These are phyloP conservation scores for Malania oleifera DNA, from an alignment of 164 flowering plant species.

Conservation along the genomic window DNA sequence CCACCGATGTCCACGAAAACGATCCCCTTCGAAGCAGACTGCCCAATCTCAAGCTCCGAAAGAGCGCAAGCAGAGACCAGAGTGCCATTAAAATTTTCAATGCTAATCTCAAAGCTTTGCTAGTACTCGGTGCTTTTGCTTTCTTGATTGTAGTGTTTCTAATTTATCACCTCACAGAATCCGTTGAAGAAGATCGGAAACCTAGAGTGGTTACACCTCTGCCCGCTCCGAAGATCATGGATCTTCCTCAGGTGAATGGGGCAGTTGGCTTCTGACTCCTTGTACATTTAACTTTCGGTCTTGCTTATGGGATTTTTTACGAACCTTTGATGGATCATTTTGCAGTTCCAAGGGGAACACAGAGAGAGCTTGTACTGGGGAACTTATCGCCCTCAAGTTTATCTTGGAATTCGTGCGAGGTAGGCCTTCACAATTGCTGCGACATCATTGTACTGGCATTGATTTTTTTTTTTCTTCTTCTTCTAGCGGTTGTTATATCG, in stretches of 20 bases:
- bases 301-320: background rate
- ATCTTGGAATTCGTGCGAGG: slow-evolving; percentile 93
- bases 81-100: slow-evolving; percentile 23
- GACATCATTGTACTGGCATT: background rate
- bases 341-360: slow-evolving; percentile 94
- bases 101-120: slow-evolving; percentile 27
- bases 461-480: background rate
- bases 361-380: slow-evolving; percentile 97
- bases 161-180: slow-evolving; percentile 19
- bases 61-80: slow-evolving; percentile 16
- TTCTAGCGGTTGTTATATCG: no score
- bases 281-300: background rate
- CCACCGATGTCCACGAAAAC: slow-evolving; percentile 18
- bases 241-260: slow-evolving; percentile 65
- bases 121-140: slow-evolving; percentile 28
- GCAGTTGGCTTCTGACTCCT: background rate
- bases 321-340: slow-evolving; percentile 3
- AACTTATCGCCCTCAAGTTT: slow-evolving; percentile 87
- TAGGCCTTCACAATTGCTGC: slow-evolving; percentile 13
- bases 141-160: slow-evolving; percentile 23
- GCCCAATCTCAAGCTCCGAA: slow-evolving; percentile 11
- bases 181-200: slow-evolving; percentile 18
- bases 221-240: slow-evolving; percentile 72
- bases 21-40: slow-evolving; percentile 10
- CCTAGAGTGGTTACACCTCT: slow-evolving; percentile 74